Evolutionary conservation across 345 rosid genomes (phyloP).

Genomic region (Litchi chinensis): DNA sequence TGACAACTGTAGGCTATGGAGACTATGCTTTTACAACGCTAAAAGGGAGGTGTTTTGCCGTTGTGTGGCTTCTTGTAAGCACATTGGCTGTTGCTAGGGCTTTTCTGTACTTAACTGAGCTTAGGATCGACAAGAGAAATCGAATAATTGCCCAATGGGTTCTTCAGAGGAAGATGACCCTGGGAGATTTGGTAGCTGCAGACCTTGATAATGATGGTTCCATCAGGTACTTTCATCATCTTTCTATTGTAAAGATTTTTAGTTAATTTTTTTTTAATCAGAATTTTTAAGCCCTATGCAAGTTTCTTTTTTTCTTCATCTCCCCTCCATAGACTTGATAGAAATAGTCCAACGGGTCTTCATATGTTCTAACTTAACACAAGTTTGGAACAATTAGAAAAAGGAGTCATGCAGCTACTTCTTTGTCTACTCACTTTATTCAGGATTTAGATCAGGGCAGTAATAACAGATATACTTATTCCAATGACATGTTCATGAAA

Average conservation of each 20-base stretch:
- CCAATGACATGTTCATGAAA: neutral
- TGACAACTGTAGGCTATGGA: slow-evolving; percentile 74
- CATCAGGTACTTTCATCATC: slow-evolving; percentile 52
- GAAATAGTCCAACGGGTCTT: neutral
- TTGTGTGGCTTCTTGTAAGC: slow-evolving; percentile 59
- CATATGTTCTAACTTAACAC: no score
- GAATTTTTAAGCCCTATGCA: neutral
- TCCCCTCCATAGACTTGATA: neutral
- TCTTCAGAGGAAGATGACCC: slow-evolving; percentile 63
- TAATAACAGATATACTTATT: neutral
- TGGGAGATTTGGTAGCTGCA: slow-evolving; percentile 72
- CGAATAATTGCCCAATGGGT: slow-evolving; percentile 62
- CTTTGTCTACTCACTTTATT: no score
- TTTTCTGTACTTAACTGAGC: slow-evolving; percentile 55
- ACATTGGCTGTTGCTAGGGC: slow-evolving; percentile 72
- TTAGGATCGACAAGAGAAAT: slow-evolving; percentile 59
- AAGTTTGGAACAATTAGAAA: no score
- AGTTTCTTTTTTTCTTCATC: neutral
- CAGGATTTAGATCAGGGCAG: neutral
- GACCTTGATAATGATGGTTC: slow-evolving; percentile 70
- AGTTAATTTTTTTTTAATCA: neutral
- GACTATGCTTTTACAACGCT: slow-evolving; percentile 51
- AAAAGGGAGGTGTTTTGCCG: slow-evolving; percentile 63
- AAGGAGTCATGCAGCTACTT: no score
- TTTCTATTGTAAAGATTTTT: neutral